Conservation (phyloP, 2,329 filamentous ascomycete species). For the Tolypocladium endophyticum region DNA sequence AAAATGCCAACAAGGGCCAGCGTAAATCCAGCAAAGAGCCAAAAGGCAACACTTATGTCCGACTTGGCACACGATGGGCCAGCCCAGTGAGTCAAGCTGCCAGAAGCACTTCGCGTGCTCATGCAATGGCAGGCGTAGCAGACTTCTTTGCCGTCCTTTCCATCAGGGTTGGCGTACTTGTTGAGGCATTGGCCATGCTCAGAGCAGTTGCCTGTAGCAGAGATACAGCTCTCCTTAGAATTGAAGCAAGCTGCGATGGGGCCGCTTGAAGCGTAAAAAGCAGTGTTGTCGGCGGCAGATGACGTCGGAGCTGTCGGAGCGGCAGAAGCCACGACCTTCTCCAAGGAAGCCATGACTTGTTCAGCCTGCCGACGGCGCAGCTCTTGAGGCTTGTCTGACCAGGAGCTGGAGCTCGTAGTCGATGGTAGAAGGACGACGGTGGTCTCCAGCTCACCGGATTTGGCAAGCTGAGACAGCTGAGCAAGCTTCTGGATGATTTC, state of each 20-base stretch:
- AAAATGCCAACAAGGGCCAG: constrained; percentile 60
- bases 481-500: constrained; percentile 33
- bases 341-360: constrained; percentile 30
- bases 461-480: constrained; percentile 33
- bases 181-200: constrained; percentile 68
- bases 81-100: constrained; percentile 66
- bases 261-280: constrained; percentile 25
- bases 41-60: constrained; percentile 82
- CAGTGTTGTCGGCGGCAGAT: constrained; percentile 13
- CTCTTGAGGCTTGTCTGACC: constrained; percentile 29
- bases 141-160: constrained; percentile 25
- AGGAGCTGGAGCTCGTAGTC: constrained; percentile 26
- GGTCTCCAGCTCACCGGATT: constrained; percentile 42
- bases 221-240: constrained; percentile 56
- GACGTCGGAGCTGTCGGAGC: constrained; percentile 15
- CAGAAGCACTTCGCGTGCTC: constrained; percentile 42
- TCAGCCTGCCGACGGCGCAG: constrained; percentile 39
- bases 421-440: constrained; percentile 45
- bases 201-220: constrained; percentile 67
- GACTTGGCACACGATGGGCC: constrained; percentile 83
- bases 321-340: constrained; percentile 13
- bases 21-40: constrained; percentile 69
- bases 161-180: constrained; percentile 43
- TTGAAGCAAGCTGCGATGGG: constrained; percentile 65
- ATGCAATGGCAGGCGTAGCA: constrained; percentile 78